Conservation (phyloP, 768 basidiomycete species). For the Lactarius evosmus region DNA sequence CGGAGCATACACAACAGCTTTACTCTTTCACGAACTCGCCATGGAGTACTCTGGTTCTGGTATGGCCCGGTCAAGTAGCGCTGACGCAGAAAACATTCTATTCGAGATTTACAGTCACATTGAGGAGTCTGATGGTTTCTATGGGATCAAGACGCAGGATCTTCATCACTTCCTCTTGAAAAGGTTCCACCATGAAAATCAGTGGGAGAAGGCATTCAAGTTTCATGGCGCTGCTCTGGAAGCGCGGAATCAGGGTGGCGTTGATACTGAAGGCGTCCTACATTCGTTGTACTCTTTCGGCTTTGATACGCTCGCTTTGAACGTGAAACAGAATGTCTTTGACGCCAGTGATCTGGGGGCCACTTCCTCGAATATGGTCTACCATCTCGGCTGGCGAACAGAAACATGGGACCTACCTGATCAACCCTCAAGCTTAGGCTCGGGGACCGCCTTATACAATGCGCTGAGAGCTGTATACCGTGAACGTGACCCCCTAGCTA, state of each 20-base stretch:
- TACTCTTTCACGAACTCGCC: slow-evolving; percentile 85
- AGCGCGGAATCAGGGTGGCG: slow-evolving; percentile 43
- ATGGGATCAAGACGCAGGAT: slow-evolving; percentile 81
- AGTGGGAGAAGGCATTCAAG: slow-evolving; percentile 88
- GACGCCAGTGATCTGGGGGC: slow-evolving; percentile 34
- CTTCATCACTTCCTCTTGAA: slow-evolving; percentile 77
- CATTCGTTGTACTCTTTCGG: slow-evolving; percentile 86
- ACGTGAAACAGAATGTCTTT: slow-evolving; percentile 49
- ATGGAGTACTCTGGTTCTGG: slow-evolving; percentile 43
- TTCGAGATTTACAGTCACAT: slow-evolving; percentile 94
- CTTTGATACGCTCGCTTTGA: slow-evolving; percentile 83
- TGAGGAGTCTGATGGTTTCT: slow-evolving; percentile 98
- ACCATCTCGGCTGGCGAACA: slow-evolving; percentile 90
- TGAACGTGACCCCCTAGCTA: slow-evolving; percentile 54
- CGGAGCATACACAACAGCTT: slow-evolving; percentile 84
- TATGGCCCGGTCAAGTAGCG: slow-evolving; percentile 33
- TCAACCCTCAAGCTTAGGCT: slow-evolving; percentile 40
- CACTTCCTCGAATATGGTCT: slow-evolving; percentile 51
- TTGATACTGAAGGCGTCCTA: slow-evolving; percentile 61
- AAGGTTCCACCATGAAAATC: slow-evolving; percentile 87
- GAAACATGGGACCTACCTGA: slow-evolving; percentile 94
- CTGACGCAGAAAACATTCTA: slow-evolving; percentile 60
- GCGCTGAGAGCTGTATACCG: slow-evolving; percentile 80
- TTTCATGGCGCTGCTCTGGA: slow-evolving; percentile 87
- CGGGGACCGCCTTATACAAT: slow-evolving; percentile 66